Base-by-base conservation (phyloP, 108 stramenopile species). In the Skeletonema grethae region DNA sequence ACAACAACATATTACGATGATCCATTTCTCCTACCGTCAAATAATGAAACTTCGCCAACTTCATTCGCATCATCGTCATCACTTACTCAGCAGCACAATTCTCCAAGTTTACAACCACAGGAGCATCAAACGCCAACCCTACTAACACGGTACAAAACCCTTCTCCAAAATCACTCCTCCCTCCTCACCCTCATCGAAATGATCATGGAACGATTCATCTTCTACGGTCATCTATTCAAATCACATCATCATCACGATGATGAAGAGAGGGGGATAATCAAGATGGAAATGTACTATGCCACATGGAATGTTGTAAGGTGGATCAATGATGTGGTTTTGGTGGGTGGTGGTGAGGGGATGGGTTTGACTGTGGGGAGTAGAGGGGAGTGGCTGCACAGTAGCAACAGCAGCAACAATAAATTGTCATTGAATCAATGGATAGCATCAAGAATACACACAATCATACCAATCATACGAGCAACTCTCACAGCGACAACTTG, bases 141-240 rank as follows among this genome's bases (percentile, higher is more conserved):
- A 63, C 63, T 46, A 38, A 69, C 28, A 70, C 75, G 67, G 24
- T 63, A 30, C 75, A 63, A 16, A 41, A 80, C 50, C 45, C 18
- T 18, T 13, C 74, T 70, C 69, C 73, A 48, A 65, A 68, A 11
- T 13, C 75, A 39, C 69, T 74, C 67, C 35, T 48, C 78, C 9
- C 68, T 66, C 5, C 67, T 79, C 28, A 32, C 39, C 67, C 38
- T 79, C 1, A 30, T 79, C 62, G 78, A 79, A 48, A 56, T 57
- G 74, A 74, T 74, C 12, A 74, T 80, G n/a, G 74, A 80, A 38
- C 75, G 75, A n/a, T 80, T 80, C 34, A 8, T 80, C 0, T 62
- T 80, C 12, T 43, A 66, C 72, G 38, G 69, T 70, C 73, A 69
- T 24, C 74, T 45, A 15, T 20, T 28, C 12, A 67, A 70, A 38